Evolutionary conservation across 495 filamentous ascomycete genomes (phyloP), one percentile per base, ranked within the genome.

Genomic region (Penicillium alfredii): DNA sequence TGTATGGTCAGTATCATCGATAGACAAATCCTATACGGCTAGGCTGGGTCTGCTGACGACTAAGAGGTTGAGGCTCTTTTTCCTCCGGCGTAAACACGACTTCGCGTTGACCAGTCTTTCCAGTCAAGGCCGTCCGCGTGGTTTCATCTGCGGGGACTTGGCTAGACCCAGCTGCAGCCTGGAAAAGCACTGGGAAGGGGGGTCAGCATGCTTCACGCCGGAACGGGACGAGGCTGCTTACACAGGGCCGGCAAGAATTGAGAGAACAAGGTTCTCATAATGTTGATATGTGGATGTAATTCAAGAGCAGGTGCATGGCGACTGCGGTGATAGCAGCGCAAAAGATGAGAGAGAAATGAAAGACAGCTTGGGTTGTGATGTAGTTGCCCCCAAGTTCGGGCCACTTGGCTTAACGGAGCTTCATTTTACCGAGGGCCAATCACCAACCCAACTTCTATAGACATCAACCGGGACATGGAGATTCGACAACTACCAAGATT

Each of bases 371-470:
- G 23, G 8, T 28, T 25, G 40, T 55, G 45, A 56, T 48, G 44
- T 49, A 40, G 42, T 50, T 40, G 36, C 37, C n/a, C n/a, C n/a
- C n/a, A 40, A 42, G 15, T 52, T 59, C 52, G 49, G 61, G 64
- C 61, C 64, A 68, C 64, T 60, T 68, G 64, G 56, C 62, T 53
- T 49, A 47, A 60, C 64, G 60, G 61, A 61, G 58, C 42, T 63
- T 64, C 51, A 56, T 68, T 68, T 55, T 50, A 43, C 61, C 61
- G 58, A 60, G 9, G 41, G 45, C 49, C 30, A 49, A 52, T 48
- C 48, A 55, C 30, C 41, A n/a, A n/a, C n/a, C n/a, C n/a, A n/a
- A n/a, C n/a, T n/a, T n/a, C n/a, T n/a, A n/a, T n/a, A n/a, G n/a
- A n/a, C n/a, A n/a, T n/a, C n/a, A n/a, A n/a, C n/a, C n/a, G n/a